Evolutionary conservation across 1,284 basidiomycete genomes (phyloP).

Genomic region (Fomitopsis palustris): DNA sequence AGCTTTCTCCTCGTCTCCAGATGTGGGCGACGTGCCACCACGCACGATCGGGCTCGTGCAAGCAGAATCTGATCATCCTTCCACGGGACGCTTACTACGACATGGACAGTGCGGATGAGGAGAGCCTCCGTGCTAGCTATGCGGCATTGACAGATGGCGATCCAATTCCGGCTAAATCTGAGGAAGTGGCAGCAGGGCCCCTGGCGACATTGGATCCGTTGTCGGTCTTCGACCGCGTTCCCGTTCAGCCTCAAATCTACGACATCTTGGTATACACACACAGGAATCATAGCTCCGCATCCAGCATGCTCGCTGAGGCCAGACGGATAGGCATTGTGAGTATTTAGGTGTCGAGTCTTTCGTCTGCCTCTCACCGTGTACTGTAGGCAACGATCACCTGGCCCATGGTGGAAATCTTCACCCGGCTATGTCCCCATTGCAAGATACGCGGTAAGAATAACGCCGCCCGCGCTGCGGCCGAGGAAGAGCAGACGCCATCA

Average conservation of each 20-base stretch:
- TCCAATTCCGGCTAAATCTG: constrained; percentile 15
- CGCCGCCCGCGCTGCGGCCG: constrained; percentile 7
- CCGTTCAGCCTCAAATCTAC: constrained; percentile 64
- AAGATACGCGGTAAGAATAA: constrained; percentile 34
- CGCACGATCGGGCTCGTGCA: constrained; percentile 55
- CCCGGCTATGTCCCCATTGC: constrained; percentile 60
- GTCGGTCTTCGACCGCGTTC: constrained; percentile 55
- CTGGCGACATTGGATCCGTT: constrained; percentile 33
- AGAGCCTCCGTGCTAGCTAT: constrained; percentile 41
- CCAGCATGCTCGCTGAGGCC: constrained; percentile 53
- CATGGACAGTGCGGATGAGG: constrained; percentile 44
- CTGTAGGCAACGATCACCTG: constrained; percentile 60
- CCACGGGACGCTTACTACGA: constrained; percentile 60
- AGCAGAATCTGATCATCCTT: constrained; percentile 51
- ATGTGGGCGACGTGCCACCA: constrained; percentile 60
- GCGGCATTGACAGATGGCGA: constrained; percentile 38
- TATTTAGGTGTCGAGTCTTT: constrained; percentile 10
- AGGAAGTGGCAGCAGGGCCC: constrained; percentile 22
- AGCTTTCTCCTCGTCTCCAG: constrained; percentile 44
- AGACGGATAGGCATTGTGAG: constrained; percentile 58
- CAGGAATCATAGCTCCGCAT: constrained; percentile 49
- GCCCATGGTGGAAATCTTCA: constrained; percentile 71
- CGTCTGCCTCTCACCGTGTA: constrained; percentile 8
- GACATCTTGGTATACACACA: constrained; percentile 67
- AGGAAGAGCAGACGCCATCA: constrained; percentile 18